phyloP scores from a whole-genome alignment of 176 grass and related monocot genomes.

The Pharus latifolius region DNA sequence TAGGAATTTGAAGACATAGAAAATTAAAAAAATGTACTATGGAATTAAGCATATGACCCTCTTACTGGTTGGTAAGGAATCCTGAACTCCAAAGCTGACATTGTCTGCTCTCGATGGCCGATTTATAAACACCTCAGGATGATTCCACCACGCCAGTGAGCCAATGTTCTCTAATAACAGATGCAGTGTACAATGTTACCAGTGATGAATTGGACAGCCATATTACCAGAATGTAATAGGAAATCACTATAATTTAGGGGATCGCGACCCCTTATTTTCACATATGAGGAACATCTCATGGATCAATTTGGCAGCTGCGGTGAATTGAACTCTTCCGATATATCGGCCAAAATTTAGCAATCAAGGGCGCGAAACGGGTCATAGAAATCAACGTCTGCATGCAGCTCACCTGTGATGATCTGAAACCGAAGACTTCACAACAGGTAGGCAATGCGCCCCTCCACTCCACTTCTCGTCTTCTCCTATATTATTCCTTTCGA shows the following conservation, averaged over 20 bases:
- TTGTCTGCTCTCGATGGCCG: conserved; percentile 20
- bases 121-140: conserved; percentile 5
- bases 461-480: not conserved
- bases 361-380: no score
- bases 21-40: not conserved
- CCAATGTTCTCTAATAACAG: not conserved
- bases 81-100: conserved; percentile 52
- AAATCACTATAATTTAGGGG: no score
- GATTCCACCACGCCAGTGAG: not conserved
- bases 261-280: not conserved
- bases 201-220: not conserved
- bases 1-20: not conserved
- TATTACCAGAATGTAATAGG: conserved; percentile 3
- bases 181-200: conserved; percentile 1
- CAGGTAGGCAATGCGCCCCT: not conserved
- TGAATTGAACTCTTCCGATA: no score
- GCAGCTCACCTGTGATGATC: not conserved
- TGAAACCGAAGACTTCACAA: not conserved
- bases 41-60: conserved; percentile 5
- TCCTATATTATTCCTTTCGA: not conserved
- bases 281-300: not conserved
- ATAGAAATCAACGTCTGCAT: no score
- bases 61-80: conserved; percentile 57
- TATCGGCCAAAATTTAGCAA: no score
- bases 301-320: not conserved